These are phyloP conservation scores for Penicillium polonicum DNA, from an alignment of 2,329 filamentous ascomycete species.

Conservation along the genomic window DNA sequence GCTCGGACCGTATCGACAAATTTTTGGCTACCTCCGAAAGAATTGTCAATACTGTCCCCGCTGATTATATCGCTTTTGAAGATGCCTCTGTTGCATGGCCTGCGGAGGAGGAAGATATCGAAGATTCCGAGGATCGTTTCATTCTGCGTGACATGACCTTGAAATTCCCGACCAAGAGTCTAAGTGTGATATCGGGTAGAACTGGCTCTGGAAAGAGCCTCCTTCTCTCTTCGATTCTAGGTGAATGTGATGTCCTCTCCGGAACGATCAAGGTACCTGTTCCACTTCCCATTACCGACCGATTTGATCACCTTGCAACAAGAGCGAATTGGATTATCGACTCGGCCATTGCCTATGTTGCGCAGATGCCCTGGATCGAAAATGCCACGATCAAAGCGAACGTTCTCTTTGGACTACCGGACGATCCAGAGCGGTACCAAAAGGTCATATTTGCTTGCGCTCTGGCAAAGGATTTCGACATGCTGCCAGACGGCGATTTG, in stretches of 20 bases:
- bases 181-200: slow-evolving; percentile 73
- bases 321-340: slow-evolving; percentile 49
- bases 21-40: slow-evolving; percentile 69
- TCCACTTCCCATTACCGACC: slow-evolving; percentile 45
- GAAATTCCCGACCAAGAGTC: slow-evolving; percentile 64
- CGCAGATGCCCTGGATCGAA: slow-evolving; percentile 82
- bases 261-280: slow-evolving; percentile 56
- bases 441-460: slow-evolving; percentile 72
- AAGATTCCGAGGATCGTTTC: slow-evolving; percentile 58
- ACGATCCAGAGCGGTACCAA: slow-evolving; percentile 66
- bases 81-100: slow-evolving; percentile 69
- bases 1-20: slow-evolving; percentile 67
- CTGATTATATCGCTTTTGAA: slow-evolving; percentile 63
- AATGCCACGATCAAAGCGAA: slow-evolving; percentile 77
- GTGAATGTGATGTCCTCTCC: slow-evolving; percentile 68
- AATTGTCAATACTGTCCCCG: slow-evolving; percentile 60
- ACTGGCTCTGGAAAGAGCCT: slow-evolving; percentile 78
- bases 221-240: slow-evolving; percentile 69
- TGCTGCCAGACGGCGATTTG: slow-evolving; percentile 71
- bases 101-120: slow-evolving; percentile 59
- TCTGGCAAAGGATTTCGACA: slow-evolving; percentile 71
- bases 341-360: slow-evolving; percentile 67
- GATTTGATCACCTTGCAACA: slow-evolving; percentile 63
- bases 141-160: slow-evolving; percentile 64
- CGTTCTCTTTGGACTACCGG: slow-evolving; percentile 72